phyloP scores from a whole-genome alignment of 192 early-diverging fungal species.

The Mortierella claussenii region DNA sequence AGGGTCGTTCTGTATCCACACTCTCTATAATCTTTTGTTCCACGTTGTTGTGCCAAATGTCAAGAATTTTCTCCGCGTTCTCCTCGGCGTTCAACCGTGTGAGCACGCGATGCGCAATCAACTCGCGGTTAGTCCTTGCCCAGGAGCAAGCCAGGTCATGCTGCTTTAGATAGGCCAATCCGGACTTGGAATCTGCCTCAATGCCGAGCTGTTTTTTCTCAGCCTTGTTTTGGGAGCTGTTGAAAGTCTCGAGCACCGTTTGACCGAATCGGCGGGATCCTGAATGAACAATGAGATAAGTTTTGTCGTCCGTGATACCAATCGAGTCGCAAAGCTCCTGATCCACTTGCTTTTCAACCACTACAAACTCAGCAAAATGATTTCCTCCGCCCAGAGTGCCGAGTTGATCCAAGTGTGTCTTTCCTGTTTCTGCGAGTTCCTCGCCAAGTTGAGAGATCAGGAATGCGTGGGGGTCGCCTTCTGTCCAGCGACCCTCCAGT shows the following conservation, averaged over 20 bases:
- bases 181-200: constrained; percentile 31
- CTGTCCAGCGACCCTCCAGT: constrained; percentile 59
- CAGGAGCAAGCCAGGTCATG: constrained; percentile 62
- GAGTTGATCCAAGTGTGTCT: constrained; percentile 45
- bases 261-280: constrained; percentile 69
- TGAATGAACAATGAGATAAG: constrained; percentile 62
- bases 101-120: constrained; percentile 65
- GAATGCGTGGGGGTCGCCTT: constrained; percentile 38
- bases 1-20: constrained; percentile 8
- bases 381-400: constrained; percentile 72
- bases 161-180: constrained; percentile 51
- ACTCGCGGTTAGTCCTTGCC: constrained; percentile 63
- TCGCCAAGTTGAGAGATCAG: constrained; percentile 48
- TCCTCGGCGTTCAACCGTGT: constrained; percentile 42
- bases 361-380: constrained; percentile 69
- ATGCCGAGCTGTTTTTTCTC: constrained; percentile 43
- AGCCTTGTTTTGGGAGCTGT: constrained; percentile 32
- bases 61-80: constrained; percentile 54
- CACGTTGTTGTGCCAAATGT: constrained; percentile 70
- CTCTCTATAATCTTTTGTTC: constrained; percentile 39
- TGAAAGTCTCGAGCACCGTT: constrained; percentile 55
- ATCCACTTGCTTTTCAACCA: constrained; percentile 52
- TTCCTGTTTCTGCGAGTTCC: constrained; percentile 51
- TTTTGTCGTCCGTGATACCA: constrained; percentile 23
- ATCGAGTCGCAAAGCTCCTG: constrained; percentile 31